A percentile compares a stretch with the other conserved stretches of the same genome.
phyloP scores from a whole-genome alignment of 2,329 filamentous ascomycete genomes.

The Helminthosporium solani region DNA sequence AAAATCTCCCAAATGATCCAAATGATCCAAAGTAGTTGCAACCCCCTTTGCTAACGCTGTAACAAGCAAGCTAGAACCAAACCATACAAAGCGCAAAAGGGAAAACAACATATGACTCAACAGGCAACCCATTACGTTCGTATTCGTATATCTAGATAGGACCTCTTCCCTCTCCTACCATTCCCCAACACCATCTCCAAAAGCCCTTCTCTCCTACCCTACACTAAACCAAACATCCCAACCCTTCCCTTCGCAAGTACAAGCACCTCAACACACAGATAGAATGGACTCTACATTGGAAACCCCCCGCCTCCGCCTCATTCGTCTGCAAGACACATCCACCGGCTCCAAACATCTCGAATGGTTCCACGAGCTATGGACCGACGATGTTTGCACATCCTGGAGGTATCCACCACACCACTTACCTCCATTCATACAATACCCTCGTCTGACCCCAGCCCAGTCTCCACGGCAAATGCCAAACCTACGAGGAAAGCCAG shows the following conservation, averaged over 20 bases:
- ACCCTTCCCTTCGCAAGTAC: too few relatives aligned
- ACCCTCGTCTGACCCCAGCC: not conserved
- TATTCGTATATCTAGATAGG: not conserved
- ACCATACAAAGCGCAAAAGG: too few relatives aligned
- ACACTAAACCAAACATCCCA: too few relatives aligned
- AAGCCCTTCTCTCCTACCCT: not conserved
- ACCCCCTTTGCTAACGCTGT: too few relatives aligned
- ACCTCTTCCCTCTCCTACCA: not conserved
- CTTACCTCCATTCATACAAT: not conserved
- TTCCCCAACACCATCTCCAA: not conserved
- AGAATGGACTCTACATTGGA: constrained; percentile 8
- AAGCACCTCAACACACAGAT: not conserved
- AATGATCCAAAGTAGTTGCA: too few relatives aligned
- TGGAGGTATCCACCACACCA: constrained; percentile 20
- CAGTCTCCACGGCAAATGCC: constrained; percentile 21
- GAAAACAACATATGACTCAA: not conserved
- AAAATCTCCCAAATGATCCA: too few relatives aligned
- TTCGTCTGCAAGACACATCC: constrained; percentile 22
- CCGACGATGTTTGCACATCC: constrained; percentile 19
- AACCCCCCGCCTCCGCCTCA: constrained; percentile 25
- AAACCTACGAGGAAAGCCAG: constrained; percentile 19
- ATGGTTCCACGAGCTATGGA: constrained; percentile 33
- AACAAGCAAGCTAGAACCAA: too few relatives aligned
- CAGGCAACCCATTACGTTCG: not conserved
- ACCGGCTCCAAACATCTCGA: constrained; percentile 21